phyloP scores from a whole-genome alignment of 23 red algal species.

The Gracilaria gracilis region DNA sequence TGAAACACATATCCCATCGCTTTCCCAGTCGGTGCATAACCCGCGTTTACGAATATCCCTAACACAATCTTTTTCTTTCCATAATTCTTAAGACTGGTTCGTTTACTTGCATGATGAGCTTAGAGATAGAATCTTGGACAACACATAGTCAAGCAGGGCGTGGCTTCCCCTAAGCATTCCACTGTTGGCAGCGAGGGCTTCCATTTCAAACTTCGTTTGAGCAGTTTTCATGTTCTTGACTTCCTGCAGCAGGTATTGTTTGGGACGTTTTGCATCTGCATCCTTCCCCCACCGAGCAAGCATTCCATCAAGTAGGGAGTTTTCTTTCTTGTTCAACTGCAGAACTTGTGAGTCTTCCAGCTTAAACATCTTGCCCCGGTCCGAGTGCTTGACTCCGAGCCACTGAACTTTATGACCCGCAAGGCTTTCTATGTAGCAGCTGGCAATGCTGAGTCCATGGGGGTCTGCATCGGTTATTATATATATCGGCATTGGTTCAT shows the following conservation, averaged over 20 bases:
- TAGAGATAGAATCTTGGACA: not conserved
- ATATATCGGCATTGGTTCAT: constrained; percentile 44
- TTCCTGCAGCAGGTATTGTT: not conserved
- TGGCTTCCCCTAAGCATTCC: not conserved
- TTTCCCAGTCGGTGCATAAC: too few relatives aligned
- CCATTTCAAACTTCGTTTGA: constrained; percentile 73
- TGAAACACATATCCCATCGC: too few relatives aligned
- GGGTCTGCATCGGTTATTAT: constrained; percentile 78
- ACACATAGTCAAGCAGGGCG: constrained; percentile 34
- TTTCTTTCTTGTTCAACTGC: constrained; percentile 49
- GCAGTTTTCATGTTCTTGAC: constrained; percentile 2
- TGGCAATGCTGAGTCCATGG: constrained; percentile 73
- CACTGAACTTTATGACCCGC: constrained; percentile 2
- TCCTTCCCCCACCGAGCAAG: not conserved
- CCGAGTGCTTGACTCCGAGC: constrained; percentile 58
- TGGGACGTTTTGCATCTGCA: not conserved
- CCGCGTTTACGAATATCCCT: too few relatives aligned
- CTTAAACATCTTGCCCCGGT: constrained; percentile 36
- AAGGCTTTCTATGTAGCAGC: constrained; percentile 43
- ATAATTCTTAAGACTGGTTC: too few relatives aligned
- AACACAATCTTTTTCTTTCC: too few relatives aligned
- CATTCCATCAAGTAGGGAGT: constrained; percentile 11
- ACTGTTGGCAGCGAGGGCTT: constrained; percentile 35
- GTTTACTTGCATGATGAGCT: not conserved
- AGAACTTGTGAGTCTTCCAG: constrained; percentile 19